Evolutionary conservation across 257 asterid species (phyloP), one percentile per base, ranked within the genome.

Genomic region (Lycium ferocissimum): DNA sequence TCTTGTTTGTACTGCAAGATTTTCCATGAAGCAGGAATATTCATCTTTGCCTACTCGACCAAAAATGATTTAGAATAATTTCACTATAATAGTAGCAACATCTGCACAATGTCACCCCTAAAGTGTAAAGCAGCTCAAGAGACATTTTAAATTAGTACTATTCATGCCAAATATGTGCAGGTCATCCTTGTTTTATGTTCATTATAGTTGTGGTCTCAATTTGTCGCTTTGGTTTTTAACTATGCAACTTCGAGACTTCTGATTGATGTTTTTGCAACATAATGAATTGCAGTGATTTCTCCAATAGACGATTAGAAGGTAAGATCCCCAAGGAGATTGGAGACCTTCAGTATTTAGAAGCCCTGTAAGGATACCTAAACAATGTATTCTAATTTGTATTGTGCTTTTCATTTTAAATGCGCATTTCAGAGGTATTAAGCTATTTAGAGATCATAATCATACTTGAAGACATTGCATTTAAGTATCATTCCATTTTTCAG

Each of bases 211-310:
- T 67, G 49, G 75, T 67, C 22, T 37, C 76, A 14, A 67, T 38
- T 70, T 40, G 54, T 40, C 7, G 54, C 22, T 38, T 40, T 70
- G 18, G 35, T 70, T 70, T 67, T 70, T 2, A 70, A 70, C 8
- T 70, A 38, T 70, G 79, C 53, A 70, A 70, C 54, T 1, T 17
- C 7, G 12, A 70, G 15, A 56, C 40, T 70, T 38, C 54, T 40
- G 54, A 70, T 70, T 40, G 54, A 40, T 70, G 54, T 70, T 47
- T 40, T 70, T 70, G 79, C 79, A 70, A 70, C 54, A 9, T 17
- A 70, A 17, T 70, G 79, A 70, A 70, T 54, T 70, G 79, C 79
- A 70, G 79, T 2, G 33, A 70, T 70, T 70, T 70, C 79, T 17
- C 79, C 33, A 10, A 40, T 40, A 70, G 26, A 17, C 79, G 9